phyloP scores from a whole-genome alignment of 805 yeast species.

The Nakazawaea holstii region DNA sequence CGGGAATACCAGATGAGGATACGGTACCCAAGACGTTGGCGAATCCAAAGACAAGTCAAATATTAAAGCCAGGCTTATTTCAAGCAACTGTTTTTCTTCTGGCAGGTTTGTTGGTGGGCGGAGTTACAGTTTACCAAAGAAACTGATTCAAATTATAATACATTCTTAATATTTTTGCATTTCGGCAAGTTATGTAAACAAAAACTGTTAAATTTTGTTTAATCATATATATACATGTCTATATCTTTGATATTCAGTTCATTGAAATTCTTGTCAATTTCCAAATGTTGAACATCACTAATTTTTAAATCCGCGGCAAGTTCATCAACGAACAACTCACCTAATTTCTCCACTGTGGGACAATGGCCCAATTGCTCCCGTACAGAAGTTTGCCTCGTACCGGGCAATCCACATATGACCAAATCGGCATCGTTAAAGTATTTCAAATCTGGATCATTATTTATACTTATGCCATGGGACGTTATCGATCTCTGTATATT shows the following conservation, averaged over 20 bases:
- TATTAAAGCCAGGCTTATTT: background rate
- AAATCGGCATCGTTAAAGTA: conserved; percentile 57
- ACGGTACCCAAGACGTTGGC: background rate
- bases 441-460: conserved; percentile 66
- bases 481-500: conserved; percentile 81
- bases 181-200: too few relatives aligned
- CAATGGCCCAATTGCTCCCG: conserved; percentile 18
- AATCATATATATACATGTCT: background rate
- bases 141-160: background rate
- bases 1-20: background rate
- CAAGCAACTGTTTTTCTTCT: conserved; percentile 5
- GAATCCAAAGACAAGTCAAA: background rate
- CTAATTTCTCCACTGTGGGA: conserved; percentile 17
- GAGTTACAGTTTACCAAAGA: conserved; percentile 3
- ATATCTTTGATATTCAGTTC: background rate
- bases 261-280: conserved; percentile 2
- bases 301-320: conserved; percentile 40
- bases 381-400: conserved; percentile 52
- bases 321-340: conserved; percentile 30
- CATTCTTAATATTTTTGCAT: too few relatives aligned
- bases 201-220: too few relatives aligned
- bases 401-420: conserved; percentile 82
- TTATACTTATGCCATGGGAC: conserved; percentile 85
- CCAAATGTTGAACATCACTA: conserved; percentile 6
- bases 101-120: conserved; percentile 7